Conservation (phyloP, 345 rosid genomes). For the Rhodomyrtus tomentosa region DNA sequence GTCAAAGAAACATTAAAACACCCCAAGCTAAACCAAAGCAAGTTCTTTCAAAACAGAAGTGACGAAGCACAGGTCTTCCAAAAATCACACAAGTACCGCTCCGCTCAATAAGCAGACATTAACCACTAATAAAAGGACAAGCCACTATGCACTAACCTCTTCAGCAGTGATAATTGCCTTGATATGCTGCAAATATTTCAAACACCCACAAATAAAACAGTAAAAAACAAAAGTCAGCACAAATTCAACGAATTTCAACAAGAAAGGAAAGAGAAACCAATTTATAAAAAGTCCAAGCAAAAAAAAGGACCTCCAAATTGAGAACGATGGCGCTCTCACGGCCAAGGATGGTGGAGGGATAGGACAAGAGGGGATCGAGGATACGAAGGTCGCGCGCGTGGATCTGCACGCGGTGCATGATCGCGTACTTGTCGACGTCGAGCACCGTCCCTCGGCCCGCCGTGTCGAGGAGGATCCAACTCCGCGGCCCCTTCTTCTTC, state of each 20-base stretch:
- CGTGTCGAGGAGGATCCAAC: slow-evolving; percentile 55
- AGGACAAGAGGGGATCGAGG: slow-evolving; percentile 84
- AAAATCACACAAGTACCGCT: neutral
- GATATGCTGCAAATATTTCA: slow-evolving; percentile 51
- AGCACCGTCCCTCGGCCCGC: slow-evolving; percentile 38
- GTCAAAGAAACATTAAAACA: neutral
- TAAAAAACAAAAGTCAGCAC: neutral
- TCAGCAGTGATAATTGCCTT: slow-evolving; percentile 93
- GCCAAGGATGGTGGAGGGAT: slow-evolving; percentile 96
- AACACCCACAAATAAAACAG: neutral
- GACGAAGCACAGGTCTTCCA: neutral
- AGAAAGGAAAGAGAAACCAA: neutral
- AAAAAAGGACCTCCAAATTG: slow-evolving; percentile 62
- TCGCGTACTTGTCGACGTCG: slow-evolving; percentile 70
- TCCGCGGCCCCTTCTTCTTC: slow-evolving; percentile 68
- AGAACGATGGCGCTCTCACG: slow-evolving; percentile 93
- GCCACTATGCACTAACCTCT: slow-evolving; percentile 42
- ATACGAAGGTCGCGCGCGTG: slow-evolving; percentile 98
- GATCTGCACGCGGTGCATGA: slow-evolving; percentile 94
- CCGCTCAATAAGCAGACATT: neutral
- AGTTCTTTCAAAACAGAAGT: neutral
- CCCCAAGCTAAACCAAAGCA: neutral
- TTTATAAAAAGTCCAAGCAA: neutral
- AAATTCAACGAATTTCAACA: neutral
- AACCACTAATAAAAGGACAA: neutral